phyloP scores from a whole-genome alignment of 148 eudicot species.

The Arctostaphylos glauca region DNA sequence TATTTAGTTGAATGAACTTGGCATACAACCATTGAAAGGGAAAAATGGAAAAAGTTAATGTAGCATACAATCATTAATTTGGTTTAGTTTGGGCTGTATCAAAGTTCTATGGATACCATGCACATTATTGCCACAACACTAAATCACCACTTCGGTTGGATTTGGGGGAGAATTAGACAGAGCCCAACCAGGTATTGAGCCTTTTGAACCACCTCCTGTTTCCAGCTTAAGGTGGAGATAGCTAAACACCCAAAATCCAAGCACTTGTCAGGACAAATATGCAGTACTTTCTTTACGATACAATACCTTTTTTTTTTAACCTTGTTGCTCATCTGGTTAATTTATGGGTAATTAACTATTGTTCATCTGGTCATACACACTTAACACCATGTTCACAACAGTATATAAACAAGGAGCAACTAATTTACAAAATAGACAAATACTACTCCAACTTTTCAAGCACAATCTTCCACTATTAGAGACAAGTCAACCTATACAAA shows the following conservation, averaged over 20 bases:
- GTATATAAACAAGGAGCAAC: not conserved
- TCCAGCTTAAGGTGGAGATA: not conserved
- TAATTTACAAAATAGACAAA: not conserved
- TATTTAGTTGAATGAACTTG: not conserved
- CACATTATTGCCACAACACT: not conserved
- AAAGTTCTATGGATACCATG: not conserved
- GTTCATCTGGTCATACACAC: not conserved
- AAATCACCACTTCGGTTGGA: not conserved
- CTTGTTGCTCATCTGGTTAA: too few species aligned
- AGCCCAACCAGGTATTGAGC: not conserved
- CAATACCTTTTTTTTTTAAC: not conserved
- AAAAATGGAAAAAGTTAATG: not conserved
- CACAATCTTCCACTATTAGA: not conserved
- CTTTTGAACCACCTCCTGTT: not conserved
- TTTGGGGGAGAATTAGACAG: not conserved
- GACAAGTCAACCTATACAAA: not conserved
- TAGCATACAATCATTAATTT: not conserved
- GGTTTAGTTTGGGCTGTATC: not conserved
- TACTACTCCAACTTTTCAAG: slow-evolving; percentile 3
- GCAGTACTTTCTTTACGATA: not conserved
- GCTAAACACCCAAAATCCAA: not conserved
- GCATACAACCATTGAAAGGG: not conserved
- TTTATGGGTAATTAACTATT: too few species aligned
- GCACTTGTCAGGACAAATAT: slow-evolving; percentile 3
- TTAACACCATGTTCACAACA: not conserved